Conservation (phyloP, 2,329 filamentous ascomycete species). For the Colletotrichum chlorophyti region DNA sequence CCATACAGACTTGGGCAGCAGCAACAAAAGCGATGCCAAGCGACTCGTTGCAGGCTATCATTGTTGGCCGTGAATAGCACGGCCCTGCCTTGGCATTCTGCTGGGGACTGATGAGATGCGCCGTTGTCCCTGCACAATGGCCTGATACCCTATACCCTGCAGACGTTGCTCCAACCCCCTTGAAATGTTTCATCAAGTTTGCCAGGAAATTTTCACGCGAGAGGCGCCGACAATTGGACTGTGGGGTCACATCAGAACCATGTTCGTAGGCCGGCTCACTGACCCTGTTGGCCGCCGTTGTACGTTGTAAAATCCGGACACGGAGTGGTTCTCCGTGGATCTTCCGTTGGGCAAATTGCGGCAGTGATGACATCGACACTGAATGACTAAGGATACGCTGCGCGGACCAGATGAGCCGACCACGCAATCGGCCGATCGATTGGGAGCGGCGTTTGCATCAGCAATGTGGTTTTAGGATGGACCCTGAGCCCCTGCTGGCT, state of each 20-base stretch:
- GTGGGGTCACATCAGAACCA: neutral
- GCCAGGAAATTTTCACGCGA: neutral
- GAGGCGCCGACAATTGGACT: too few relatives aligned
- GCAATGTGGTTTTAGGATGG: slow-evolving; percentile 1
- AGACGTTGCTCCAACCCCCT: neutral
- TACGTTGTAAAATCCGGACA: too few relatives aligned
- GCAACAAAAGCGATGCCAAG: neutral
- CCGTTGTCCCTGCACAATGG: slow-evolving; percentile 1
- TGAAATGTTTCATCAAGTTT: slow-evolving; percentile 3
- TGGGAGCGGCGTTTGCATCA: slow-evolving; percentile 9
- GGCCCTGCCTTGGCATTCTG: slow-evolving; percentile 9
- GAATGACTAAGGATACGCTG: slow-evolving; percentile 1
- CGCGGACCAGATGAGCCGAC: slow-evolving; percentile 8
- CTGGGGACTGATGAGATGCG: slow-evolving; percentile 7
- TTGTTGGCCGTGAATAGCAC: neutral
- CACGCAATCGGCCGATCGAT: slow-evolving; percentile 13
- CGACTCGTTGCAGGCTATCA: neutral
- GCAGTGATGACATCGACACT: neutral
- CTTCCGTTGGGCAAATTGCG: neutral
- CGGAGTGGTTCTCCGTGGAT: too few relatives aligned
- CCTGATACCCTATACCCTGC: slow-evolving; percentile 1
- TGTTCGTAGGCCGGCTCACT: too few relatives aligned
- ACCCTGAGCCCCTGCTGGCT: slow-evolving; percentile 4
- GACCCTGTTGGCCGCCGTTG: neutral
- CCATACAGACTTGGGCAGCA: neutral